phyloP scores from a whole-genome alignment of 1,139 yeast genomes.

The Lodderomyces orthopsilosis region DNA sequence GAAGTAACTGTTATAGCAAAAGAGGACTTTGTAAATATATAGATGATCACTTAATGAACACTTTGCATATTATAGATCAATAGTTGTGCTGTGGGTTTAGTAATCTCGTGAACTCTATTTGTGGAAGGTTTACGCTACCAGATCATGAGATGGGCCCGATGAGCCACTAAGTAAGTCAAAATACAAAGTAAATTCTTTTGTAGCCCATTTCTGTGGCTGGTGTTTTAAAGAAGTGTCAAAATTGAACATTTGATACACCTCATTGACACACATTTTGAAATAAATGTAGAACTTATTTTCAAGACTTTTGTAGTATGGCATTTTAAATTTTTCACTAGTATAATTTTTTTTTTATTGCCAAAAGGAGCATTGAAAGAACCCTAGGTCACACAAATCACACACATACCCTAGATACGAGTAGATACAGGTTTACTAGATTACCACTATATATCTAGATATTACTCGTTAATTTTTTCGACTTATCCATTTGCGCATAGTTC shows the following conservation, averaged over 20 bases:
- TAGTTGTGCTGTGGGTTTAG: neutral
- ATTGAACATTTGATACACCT: too few relatives aligned
- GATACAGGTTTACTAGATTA: too few relatives aligned
- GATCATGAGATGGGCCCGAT: neutral
- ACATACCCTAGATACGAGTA: neutral
- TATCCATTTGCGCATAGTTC: neutral
- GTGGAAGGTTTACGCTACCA: neutral
- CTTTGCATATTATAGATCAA: neutral
- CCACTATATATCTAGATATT: too few relatives aligned
- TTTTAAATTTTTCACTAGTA: too few relatives aligned
- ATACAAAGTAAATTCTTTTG: too few relatives aligned
- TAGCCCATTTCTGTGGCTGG: too few relatives aligned
- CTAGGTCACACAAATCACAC: neutral
- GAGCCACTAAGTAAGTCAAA: neutral
- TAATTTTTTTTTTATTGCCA: neutral
- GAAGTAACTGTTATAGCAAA: conserved; percentile 20
- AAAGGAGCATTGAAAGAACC: neutral
- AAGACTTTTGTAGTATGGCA: too few relatives aligned
- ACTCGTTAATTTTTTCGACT: too few relatives aligned
- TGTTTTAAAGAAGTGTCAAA: too few relatives aligned
- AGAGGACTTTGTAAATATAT: neutral
- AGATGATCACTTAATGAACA: neutral
- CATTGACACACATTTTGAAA: neutral
- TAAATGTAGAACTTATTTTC: neutral
- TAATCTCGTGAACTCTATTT: neutral